These are phyloP conservation scores for Caloboletus firmus DNA, from an alignment of 1,284 basidiomycete genomes.

Conservation along the genomic window DNA sequence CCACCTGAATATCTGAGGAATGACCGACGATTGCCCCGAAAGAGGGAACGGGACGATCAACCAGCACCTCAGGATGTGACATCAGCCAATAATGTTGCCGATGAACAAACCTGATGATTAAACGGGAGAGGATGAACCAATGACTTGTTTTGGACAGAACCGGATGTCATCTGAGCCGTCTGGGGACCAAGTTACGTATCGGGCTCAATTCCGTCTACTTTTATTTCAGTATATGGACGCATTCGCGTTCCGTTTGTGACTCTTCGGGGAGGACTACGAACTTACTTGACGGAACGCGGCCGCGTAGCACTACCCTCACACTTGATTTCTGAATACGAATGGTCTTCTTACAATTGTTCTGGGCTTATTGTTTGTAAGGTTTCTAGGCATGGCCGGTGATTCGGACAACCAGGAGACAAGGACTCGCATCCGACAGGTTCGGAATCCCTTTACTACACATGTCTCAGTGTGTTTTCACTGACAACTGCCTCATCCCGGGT, in stretches of 20 bases:
- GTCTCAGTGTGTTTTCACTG: not conserved
- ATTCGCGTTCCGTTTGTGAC: not conserved
- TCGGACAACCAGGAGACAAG: not conserved
- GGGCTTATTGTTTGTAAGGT: not conserved
- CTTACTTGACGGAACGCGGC: no score
- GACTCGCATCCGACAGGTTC: not conserved
- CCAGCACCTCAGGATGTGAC: not conserved
- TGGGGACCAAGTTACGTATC: not conserved
- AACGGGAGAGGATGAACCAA: not conserved
- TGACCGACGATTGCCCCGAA: slow-evolving; percentile 33
- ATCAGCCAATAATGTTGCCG: not conserved
- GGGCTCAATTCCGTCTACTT: not conserved
- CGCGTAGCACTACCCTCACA: not conserved
- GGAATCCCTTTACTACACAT: not conserved
- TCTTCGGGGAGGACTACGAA: not conserved
- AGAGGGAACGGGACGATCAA: slow-evolving; percentile 4
- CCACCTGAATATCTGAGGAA: slow-evolving; percentile 35
- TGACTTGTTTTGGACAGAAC: not conserved
- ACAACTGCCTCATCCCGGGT: not conserved
- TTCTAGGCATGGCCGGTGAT: not conserved
- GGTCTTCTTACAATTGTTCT: not conserved
- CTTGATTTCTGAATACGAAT: not conserved
- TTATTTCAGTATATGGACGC: not conserved
- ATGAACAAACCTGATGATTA: not conserved
- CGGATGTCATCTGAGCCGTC: no score